Base-by-base conservation (phyloP, 164 flowering plant genomes). In the Kingdonia uniflora region DNA sequence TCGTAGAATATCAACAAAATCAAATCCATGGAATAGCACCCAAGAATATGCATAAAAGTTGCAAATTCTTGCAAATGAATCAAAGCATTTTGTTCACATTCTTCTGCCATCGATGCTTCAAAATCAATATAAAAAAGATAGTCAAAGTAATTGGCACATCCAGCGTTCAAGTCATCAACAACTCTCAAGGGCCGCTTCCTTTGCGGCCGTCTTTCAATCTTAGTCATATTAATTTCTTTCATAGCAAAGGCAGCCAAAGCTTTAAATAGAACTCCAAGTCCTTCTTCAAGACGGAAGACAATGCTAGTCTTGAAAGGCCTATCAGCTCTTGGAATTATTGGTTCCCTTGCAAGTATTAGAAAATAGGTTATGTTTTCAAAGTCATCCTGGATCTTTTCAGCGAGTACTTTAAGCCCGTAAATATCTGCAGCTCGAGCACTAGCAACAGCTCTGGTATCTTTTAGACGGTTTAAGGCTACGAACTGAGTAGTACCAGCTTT, bases 141-240 rank as follows among this genome's bases (percentile, higher is more conserved):
- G 21, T 51, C 54, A 21, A 51, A 51, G 41, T 51, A 45, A 39
- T 51, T 51, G 14, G 54, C 54, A 14, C 22, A 29, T 17, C 54
- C 54, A 16, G 39, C 21, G 23, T 52, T 39, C 10, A 42, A 20
- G 55, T 52, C 55, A 12, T 52, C 44, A 19, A 52, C 55, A 11
- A 52, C 43, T 42, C 44, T 38, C 23, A 52, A 35, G 14, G 55
- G 43, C 0, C 55, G 55, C 14, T 52, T 52, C n/a, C 26, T 19
- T 14, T 39, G 55, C 20, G 55, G 55, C 25, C 55, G 44, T 23
- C 55, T 52, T 40, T 52, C 55, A 26, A 52, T 52, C 55, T 45
- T 11, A 45, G 56, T 53, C 46, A 53, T 2, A 42, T 22, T 53
- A 22, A 53, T 53, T n/a, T 40, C 43, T 17, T 43, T 23, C 19